phyloP scores from a whole-genome alignment of 2,329 filamentous ascomycete genomes.

The Penicillium expansum region DNA sequence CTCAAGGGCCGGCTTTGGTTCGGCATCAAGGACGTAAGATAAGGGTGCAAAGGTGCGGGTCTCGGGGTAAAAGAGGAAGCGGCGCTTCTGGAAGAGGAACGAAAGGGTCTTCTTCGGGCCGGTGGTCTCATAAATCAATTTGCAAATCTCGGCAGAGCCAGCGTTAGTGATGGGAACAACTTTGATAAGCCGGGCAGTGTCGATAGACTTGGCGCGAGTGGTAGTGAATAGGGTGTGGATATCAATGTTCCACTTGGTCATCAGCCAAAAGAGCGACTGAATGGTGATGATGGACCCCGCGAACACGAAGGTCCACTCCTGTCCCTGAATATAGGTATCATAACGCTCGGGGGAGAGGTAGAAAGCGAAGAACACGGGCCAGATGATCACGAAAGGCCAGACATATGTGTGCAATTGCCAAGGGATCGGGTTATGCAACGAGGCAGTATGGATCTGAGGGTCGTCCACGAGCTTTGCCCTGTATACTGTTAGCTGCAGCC shows the following conservation, averaged over 20 bases:
- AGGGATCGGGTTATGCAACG: slow-evolving; percentile 82
- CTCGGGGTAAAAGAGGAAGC: slow-evolving; percentile 78
- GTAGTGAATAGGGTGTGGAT: slow-evolving; percentile 79
- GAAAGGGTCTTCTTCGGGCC: slow-evolving; percentile 74
- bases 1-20: slow-evolving; percentile 76
- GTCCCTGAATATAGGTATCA: slow-evolving; percentile 84
- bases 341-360: slow-evolving; percentile 83
- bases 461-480: slow-evolving; percentile 88
- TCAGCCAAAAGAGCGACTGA: slow-evolving; percentile 88
- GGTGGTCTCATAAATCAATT: slow-evolving; percentile 70
- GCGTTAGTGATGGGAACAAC: slow-evolving; percentile 87
- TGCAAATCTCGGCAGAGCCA: slow-evolving; percentile 82
- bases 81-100: slow-evolving; percentile 97
- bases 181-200: slow-evolving; percentile 83
- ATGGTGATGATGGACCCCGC: slow-evolving; percentile 80
- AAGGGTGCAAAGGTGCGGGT: slow-evolving; percentile 76
- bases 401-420: slow-evolving; percentile 80
- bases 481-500: slow-evolving; percentile 12
- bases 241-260: slow-evolving; percentile 96
- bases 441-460: slow-evolving; percentile 80
- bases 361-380: slow-evolving; percentile 86
- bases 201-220: slow-evolving; percentile 64
- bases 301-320: slow-evolving; percentile 98
- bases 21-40: slow-evolving; percentile 75
- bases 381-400: slow-evolving; percentile 88